A percentile compares a stretch with the other conserved stretches of the same genome.
These are phyloP conservation scores for Sarocladium strictum DNA, from an alignment of 2,329 filamentous ascomycete genomes.

Conservation along the genomic window DNA sequence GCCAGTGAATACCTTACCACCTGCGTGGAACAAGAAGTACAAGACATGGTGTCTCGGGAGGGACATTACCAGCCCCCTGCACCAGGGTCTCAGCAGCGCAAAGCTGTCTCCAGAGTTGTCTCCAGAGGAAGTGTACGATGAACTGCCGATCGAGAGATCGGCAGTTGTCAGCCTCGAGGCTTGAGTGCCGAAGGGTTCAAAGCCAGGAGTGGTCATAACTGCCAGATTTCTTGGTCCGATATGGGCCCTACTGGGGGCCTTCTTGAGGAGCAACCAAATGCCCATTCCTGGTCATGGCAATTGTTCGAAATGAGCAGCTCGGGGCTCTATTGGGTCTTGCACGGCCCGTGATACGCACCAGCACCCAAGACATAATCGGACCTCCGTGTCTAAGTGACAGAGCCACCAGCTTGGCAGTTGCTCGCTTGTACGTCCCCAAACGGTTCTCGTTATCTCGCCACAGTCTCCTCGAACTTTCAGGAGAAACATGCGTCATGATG, in stretches of 20 bases:
- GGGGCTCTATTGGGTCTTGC: not conserved
- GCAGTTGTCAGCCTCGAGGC: not conserved
- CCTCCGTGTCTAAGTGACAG: not conserved
- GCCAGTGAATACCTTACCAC: not conserved
- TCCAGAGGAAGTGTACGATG: not conserved
- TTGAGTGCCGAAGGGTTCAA: no score
- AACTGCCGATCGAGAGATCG: slow-evolving; percentile 3
- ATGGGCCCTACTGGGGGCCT: not conserved
- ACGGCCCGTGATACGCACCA: not conserved
- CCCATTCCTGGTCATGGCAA: slow-evolving; percentile 5
- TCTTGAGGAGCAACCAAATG: not conserved
- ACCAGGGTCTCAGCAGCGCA: not conserved
- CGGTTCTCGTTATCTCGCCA: no score
- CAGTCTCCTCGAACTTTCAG: no score
- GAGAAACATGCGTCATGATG: no score
- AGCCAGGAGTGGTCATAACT: no score
- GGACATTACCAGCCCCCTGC: not conserved
- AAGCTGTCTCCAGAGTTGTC: not conserved
- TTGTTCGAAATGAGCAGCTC: not conserved
- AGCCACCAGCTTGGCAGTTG: not conserved
- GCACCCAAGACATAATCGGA: not conserved
- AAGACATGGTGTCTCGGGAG: slow-evolving; percentile 5
- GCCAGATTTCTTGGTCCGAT: not conserved
- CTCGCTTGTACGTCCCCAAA: no score
- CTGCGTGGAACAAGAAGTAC: not conserved